Evolutionary conservation across 495 filamentous ascomycete species (phyloP).

Genomic region (Neurospora tetrasperma): DNA sequence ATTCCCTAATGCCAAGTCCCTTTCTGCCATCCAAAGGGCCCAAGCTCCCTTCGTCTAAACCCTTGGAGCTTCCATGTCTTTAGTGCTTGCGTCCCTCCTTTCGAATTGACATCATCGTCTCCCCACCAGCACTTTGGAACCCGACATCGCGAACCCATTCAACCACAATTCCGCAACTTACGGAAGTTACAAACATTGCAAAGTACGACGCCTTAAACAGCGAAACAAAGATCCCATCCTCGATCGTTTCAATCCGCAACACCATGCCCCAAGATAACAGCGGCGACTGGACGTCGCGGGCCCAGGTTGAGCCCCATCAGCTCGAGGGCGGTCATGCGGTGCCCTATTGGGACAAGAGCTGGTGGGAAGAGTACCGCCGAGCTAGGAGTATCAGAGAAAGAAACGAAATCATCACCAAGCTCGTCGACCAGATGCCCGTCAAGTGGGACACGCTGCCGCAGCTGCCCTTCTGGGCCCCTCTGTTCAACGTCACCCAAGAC

Average conservation of each 20-base stretch:
- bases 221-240: background rate
- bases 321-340: background rate
- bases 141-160: background rate
- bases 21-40: background rate
- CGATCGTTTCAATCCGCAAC: background rate
- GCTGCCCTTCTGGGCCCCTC: conserved; percentile 5
- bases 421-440: conserved; percentile 1
- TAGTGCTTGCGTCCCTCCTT: background rate
- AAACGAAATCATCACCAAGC: background rate
- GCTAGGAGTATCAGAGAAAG: background rate
- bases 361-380: background rate
- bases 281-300: background rate
- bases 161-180: background rate
- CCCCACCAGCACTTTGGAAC: background rate
- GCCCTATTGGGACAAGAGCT: background rate
- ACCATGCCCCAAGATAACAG: background rate
- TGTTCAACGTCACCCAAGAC: conserved; percentile 2
- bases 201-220: background rate
- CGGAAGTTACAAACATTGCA: background rate
- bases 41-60: background rate
- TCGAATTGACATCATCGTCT: background rate
- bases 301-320: background rate
- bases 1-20: background rate
- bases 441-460: conserved; percentile 10
- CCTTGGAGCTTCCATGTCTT: background rate